Percentiles rank a stretch among this genome's conserved stretches.
Conservation (phyloP, 1,139 yeast species). For the Arxiozyma slooffiae region DNA sequence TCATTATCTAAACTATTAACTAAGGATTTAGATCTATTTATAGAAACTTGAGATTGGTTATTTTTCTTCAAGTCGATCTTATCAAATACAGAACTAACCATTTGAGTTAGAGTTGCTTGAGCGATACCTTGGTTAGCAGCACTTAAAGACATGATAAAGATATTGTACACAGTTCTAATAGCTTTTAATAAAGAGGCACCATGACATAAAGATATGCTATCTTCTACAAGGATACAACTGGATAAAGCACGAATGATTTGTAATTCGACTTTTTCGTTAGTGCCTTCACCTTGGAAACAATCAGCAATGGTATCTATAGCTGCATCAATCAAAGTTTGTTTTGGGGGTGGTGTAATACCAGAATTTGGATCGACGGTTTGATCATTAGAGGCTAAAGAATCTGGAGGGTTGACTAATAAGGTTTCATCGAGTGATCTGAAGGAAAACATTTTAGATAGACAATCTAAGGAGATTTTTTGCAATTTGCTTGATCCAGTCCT, state of each 20-base stretch:
- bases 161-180: conserved; percentile 84
- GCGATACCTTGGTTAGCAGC: conserved; percentile 87
- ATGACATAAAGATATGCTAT: conserved; percentile 61
- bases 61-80: conserved; percentile 38
- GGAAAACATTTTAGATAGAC: conserved; percentile 56
- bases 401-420: conserved; percentile 35
- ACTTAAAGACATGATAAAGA: conserved; percentile 73
- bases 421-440: conserved; percentile 52
- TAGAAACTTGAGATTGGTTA: conserved; percentile 4
- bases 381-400: conserved; percentile 31
- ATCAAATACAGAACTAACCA: conserved; percentile 75
- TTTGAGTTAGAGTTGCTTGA: conserved; percentile 89
- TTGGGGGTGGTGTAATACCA: conserved; percentile 45
- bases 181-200: conserved; percentile 86
- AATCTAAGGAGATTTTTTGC: conserved; percentile 51
- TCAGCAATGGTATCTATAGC: conserved; percentile 79
- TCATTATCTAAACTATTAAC: neutral
- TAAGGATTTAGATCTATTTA: conserved; percentile 1
- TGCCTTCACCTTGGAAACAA: conserved; percentile 85
- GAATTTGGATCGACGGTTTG: conserved; percentile 28
- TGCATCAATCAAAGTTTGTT: conserved; percentile 60
- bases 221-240: conserved; percentile 72
- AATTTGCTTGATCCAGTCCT: conserved; percentile 43
- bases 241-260: conserved; percentile 89
- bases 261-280: conserved; percentile 78